These are phyloP conservation scores for Pseudopyrenochaeta lycopersici DNA, from an alignment of 2,329 filamentous ascomycete genomes.

Conservation along the genomic window DNA sequence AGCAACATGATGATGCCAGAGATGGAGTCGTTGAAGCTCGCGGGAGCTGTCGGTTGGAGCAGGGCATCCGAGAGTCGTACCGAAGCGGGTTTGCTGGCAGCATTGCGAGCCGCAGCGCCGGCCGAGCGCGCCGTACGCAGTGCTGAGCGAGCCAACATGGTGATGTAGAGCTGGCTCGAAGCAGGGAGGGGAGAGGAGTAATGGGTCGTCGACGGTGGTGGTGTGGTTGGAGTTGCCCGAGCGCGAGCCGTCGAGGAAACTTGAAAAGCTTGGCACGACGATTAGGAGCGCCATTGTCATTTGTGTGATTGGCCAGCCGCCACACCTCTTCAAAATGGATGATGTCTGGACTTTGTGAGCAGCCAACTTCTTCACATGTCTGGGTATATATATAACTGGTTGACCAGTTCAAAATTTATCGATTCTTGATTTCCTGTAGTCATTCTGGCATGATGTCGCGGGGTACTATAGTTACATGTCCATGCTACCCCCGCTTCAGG, in stretches of 20 bases:
- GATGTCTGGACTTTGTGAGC: conserved; percentile 7
- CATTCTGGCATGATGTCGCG: too few relatives aligned
- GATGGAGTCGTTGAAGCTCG: conserved; percentile 38
- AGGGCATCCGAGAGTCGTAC: conserved; percentile 51
- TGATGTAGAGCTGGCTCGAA: conserved; percentile 57
- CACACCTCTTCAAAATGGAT: conserved; percentile 10
- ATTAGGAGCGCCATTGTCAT: conserved; percentile 13
- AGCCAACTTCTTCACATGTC: conserved; percentile 1
- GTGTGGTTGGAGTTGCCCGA: conserved; percentile 26
- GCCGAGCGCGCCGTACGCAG: conserved; percentile 88
- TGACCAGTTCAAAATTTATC: not conserved
- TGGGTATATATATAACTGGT: not conserved
- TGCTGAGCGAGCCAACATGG: conserved; percentile 93
- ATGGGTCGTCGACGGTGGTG: conserved; percentile 47
- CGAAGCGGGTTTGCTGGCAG: conserved; percentile 56
- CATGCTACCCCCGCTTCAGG: too few relatives aligned
- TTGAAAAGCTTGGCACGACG: conserved; percentile 25
- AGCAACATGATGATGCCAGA: conserved; percentile 14
- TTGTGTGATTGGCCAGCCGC: conserved; percentile 28
- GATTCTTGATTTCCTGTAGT: too few relatives aligned
- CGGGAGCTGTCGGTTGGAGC: conserved; percentile 32
- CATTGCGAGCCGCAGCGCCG: conserved; percentile 79
- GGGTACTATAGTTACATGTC: too few relatives aligned
- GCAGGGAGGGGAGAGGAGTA: conserved; percentile 43
- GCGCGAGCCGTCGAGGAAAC: conserved; percentile 15